phyloP scores from a whole-genome alignment of 164 flowering plant species.

The Aristolochia californica region DNA sequence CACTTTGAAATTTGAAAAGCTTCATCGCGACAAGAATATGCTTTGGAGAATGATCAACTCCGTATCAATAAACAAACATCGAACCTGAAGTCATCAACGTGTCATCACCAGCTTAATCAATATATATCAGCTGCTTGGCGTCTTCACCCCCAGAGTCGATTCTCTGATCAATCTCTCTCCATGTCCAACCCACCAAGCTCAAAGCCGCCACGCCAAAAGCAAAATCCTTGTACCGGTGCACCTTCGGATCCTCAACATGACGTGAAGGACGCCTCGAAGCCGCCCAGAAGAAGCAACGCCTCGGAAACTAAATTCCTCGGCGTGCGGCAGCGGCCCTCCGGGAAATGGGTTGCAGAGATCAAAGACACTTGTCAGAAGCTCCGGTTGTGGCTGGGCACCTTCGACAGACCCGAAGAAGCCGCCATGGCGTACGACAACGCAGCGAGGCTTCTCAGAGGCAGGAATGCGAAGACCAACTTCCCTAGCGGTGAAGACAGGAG shows the following conservation, averaged over 20 bases:
- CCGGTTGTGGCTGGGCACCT: conserved; percentile 57
- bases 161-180: not conserved
- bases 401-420: conserved; percentile 44
- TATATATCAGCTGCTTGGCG: not conserved
- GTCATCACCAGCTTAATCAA: not conserved
- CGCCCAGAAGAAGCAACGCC: not conserved
- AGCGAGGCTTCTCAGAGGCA: conserved; percentile 44
- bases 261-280: conserved; percentile 1
- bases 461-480: conserved; percentile 51
- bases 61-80: not conserved
- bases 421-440: conserved; percentile 52
- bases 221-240: not conserved
- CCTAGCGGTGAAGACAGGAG: conserved; percentile 18
- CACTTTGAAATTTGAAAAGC: not conserved
- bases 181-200: not conserved
- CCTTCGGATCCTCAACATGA: not conserved
- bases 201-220: not conserved
- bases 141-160: not conserved
- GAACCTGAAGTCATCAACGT: not conserved
- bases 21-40: not conserved
- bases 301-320: conserved; percentile 27
- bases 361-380: conserved; percentile 44
- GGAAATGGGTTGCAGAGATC: conserved; percentile 60
- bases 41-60: not conserved
- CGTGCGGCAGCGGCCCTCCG: conserved; percentile 60